Evolutionary conservation across 2,329 filamentous ascomycete species (phyloP).

Genomic region (Emmonsia crescens): DNA sequence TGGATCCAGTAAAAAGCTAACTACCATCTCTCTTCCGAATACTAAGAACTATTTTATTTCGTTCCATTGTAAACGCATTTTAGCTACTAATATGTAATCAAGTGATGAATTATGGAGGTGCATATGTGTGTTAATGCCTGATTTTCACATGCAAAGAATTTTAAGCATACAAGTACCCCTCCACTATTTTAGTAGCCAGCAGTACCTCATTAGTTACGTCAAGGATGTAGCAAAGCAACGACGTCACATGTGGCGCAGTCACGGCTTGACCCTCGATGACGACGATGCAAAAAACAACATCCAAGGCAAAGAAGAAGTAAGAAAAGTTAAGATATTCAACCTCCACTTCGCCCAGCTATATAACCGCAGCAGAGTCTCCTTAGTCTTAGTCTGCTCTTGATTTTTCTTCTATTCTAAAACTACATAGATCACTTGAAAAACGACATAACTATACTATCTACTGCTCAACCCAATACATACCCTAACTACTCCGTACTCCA

Average conservation of each 20-base stretch:
- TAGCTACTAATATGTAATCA: too few relatives aligned
- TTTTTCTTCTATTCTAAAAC: neutral
- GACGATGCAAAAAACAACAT: neutral
- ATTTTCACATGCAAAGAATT: neutral
- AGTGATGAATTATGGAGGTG: too few relatives aligned
- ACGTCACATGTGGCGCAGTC: slow-evolving; percentile 28
- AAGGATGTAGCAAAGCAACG: slow-evolving; percentile 17
- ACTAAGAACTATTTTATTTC: neutral
- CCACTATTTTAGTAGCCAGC: neutral
- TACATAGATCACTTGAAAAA: too few relatives aligned
- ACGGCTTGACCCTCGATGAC: slow-evolving; percentile 11
- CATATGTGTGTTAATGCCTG: neutral
- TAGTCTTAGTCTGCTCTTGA: neutral
- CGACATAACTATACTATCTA: neutral
- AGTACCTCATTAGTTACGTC: neutral
- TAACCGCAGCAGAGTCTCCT: neutral
- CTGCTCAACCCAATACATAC: neutral
- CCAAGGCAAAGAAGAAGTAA: too few relatives aligned
- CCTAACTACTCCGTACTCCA: slow-evolving; percentile 17
- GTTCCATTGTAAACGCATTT: neutral
- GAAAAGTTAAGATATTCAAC: too few relatives aligned
- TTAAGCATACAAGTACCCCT: neutral
- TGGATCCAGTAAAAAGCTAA: neutral
- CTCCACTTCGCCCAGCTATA: neutral
- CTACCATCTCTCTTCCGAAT: neutral